phyloP scores from a whole-genome alignment of 202 grass and related monocot genomes.

The Schoenoplectus triqueter region DNA sequence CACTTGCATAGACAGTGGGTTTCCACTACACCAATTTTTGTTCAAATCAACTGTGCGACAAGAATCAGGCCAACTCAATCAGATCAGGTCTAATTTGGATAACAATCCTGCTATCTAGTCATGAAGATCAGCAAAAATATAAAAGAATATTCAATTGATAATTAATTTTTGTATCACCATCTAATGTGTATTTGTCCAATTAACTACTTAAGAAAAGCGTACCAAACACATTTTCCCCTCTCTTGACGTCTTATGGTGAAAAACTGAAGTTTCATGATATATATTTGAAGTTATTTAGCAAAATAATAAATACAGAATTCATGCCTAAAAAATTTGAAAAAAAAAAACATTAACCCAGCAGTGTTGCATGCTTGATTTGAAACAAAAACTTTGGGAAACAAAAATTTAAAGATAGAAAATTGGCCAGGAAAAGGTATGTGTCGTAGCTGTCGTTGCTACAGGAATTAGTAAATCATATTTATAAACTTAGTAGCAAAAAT shows the following conservation, averaged over 20 bases:
- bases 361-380: background rate
- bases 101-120: background rate
- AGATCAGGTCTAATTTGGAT: background rate
- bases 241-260: background rate
- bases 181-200: background rate
- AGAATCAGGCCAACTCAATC: background rate
- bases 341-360: background rate
- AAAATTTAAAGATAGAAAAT: background rate
- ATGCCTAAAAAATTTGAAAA: background rate
- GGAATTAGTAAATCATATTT: background rate
- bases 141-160: background rate
- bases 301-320: background rate
- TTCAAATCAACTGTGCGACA: background rate
- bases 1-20: background rate
- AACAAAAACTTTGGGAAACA: background rate
- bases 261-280: background rate
- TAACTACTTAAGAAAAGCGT: background rate
- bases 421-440: background rate
- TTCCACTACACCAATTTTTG: background rate
- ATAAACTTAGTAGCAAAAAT: background rate
- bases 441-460: background rate
- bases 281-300: background rate
- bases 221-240: background rate
- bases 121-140: background rate
- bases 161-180: constrained; percentile 1